Percentiles rank a stretch among this genome's conserved stretches.
These are phyloP conservation scores for Pythium vanterpoolii DNA, from an alignment of 352 stramenopile genomes.

Conservation along the genomic window DNA sequence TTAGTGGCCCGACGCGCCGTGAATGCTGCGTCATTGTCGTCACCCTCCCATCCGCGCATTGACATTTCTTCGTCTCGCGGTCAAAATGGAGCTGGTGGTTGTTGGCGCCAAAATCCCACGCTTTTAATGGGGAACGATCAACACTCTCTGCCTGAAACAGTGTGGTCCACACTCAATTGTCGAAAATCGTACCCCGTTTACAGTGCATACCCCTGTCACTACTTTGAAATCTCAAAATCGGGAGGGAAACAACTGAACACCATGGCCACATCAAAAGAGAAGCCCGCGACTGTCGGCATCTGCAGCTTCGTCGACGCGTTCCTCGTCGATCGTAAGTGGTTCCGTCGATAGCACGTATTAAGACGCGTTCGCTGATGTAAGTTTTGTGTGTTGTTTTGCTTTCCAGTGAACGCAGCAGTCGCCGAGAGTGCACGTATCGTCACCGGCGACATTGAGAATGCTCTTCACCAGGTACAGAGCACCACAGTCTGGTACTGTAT, in stretches of 20 bases:
- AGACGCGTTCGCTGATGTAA: conserved; percentile 3
- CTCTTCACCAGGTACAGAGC: conserved; percentile 54
- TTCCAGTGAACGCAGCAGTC: conserved; percentile 42
- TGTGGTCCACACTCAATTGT: conserved; percentile 14
- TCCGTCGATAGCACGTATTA: neutral
- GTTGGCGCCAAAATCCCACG: conserved; percentile 33
- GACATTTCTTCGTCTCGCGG: conserved; percentile 31
- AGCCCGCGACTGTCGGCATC: conserved; percentile 5
- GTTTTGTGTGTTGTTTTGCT: neutral
- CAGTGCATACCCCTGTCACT: conserved; percentile 2
- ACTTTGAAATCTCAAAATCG: conserved; percentile 24
- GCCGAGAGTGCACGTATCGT: conserved; percentile 47
- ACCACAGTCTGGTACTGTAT: neutral
- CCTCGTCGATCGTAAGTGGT: conserved; percentile 49
- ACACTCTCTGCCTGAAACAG: conserved; percentile 4
- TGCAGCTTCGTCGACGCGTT: conserved; percentile 47
- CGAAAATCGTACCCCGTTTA: neutral
- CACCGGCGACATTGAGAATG: conserved; percentile 64
- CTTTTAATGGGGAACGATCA: neutral
- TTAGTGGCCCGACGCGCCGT: conserved; percentile 20
- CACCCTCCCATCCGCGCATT: conserved; percentile 50
- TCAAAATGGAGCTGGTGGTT: neutral
- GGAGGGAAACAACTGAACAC: neutral
- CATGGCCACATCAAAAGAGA: neutral
- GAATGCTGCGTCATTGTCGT: conserved; percentile 37